Evolutionary conservation across 1,284 basidiomycete species (phyloP).

Genomic region (Irpex rosettiformis): DNA sequence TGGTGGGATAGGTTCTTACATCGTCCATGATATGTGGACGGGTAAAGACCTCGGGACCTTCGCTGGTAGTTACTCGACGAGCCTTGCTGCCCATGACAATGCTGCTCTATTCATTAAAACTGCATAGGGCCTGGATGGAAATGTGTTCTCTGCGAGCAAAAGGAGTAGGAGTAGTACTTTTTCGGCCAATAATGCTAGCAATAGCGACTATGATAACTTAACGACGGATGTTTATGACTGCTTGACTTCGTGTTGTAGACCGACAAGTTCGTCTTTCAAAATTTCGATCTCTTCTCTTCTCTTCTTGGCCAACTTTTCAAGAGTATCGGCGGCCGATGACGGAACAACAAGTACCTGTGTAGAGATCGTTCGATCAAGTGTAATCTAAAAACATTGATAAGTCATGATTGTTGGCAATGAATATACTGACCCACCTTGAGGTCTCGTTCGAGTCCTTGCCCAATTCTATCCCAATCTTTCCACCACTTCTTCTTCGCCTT

Average conservation of each 20-base stretch:
- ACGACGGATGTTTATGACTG: not conserved
- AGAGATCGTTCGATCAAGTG: slow-evolving; percentile 44
- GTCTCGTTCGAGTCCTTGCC: slow-evolving; percentile 70
- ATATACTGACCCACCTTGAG: slow-evolving; percentile 48
- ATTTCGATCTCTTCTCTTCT: slow-evolving; percentile 42
- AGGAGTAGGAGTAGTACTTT: not conserved
- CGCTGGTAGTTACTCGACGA: slow-evolving; percentile 35
- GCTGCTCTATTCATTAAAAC: slow-evolving; percentile 36
- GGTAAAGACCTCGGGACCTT: slow-evolving; percentile 43
- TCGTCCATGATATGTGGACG: slow-evolving; percentile 54
- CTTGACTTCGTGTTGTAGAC: not conserved
- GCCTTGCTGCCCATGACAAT: slow-evolving; percentile 47
- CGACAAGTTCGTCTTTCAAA: slow-evolving; percentile 37
- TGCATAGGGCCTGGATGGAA: not conserved
- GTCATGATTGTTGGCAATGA: too few relatives aligned
- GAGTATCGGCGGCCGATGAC: slow-evolving; percentile 32
- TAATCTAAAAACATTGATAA: slow-evolving; percentile 32
- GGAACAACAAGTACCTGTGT: slow-evolving; percentile 37
- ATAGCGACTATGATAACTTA: slow-evolving; percentile 1
- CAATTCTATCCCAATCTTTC: slow-evolving; percentile 69
- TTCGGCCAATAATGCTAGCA: not conserved
- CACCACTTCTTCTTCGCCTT: slow-evolving; percentile 69
- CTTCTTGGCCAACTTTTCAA: slow-evolving; percentile 37
- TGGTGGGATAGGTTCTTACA: slow-evolving; percentile 23
- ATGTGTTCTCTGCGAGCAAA: not conserved